These are phyloP conservation scores for Cutaneotrichosporon daszewskae DNA, from an alignment of 1,284 basidiomycete genomes.

Conservation along the genomic window DNA sequence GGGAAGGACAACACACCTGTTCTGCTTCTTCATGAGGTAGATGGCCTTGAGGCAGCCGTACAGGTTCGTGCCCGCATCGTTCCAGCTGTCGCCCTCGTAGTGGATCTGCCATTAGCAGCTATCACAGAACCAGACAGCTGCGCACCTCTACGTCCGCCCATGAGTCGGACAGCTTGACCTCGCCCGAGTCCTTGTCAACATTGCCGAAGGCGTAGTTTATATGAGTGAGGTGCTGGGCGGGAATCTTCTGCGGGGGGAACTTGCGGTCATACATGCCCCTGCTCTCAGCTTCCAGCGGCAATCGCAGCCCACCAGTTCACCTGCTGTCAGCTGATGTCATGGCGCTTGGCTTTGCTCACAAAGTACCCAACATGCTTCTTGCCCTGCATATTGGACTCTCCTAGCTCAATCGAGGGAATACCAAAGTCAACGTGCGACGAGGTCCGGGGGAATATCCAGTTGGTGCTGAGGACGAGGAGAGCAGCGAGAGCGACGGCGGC, in stretches of 20 bases:
- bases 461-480: not conserved
- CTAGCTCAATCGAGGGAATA: not conserved
- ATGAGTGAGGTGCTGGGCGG: conserved; percentile 63
- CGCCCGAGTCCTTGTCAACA: conserved; percentile 61
- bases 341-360: conserved; percentile 17
- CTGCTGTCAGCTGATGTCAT: conserved; percentile 8
- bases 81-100: conserved; percentile 75
- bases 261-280: conserved; percentile 94
- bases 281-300: not conserved
- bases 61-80: conserved; percentile 71
- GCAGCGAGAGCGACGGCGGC: not conserved
- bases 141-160: conserved; percentile 75
- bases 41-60: conserved; percentile 86
- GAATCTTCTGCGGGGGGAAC: conserved; percentile 64
- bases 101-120: conserved; percentile 50
- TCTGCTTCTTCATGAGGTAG: conserved; percentile 69
- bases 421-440: not conserved
- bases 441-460: not conserved
- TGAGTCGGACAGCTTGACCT: conserved; percentile 65
- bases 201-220: conserved; percentile 89
- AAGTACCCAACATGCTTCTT: conserved; percentile 34
- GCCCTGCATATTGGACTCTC: conserved; percentile 9
- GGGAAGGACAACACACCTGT: conserved; percentile 51
- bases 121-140: conserved; percentile 2
- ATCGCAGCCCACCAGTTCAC: conserved; percentile 29